Base-by-base conservation (phyloP, 2,329 filamentous ascomycete species). In the Zymoseptoria brevis region DNA sequence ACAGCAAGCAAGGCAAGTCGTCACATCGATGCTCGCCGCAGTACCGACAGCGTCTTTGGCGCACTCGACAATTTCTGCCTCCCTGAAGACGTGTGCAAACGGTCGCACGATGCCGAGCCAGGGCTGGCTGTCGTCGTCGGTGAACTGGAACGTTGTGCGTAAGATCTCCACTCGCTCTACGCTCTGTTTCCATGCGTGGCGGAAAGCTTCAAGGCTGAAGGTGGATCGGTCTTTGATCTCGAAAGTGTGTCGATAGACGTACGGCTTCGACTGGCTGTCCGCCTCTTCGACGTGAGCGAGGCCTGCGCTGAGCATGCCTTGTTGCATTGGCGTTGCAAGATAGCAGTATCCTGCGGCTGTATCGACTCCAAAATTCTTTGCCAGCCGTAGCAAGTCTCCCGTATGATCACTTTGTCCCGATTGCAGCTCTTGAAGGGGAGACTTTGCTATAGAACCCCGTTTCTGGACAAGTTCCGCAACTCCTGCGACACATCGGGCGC, bases 221-320 rank as follows among this genome's bases (percentile, higher is more conserved):
- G 19, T 48, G 8, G 30, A 19, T 6, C 54, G 35, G 30, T 56
- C 58, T 26, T 56, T 41, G 26, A 59, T 60, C 19, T 58, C 61
- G 41, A 60, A 59, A 19, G 60, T 58, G 26, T 62, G 61, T 54
- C 58, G 60, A 24, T 62, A 62, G 21, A 60, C 45, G 22, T 58
- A 58, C 9, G 58, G 58, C 9, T 60, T 57, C 4, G 61, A 57
- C 13, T n/a, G 35, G 7, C 7, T n/a, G 4, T 45, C 2, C 13
- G 5, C 13, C 13, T 45, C 13, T 1, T 5, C 35, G 11, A n/a
- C 16, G n/a, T 45, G 16, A 13, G 61, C 61, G 7, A 62, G 56
- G 55, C 61, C 61, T 26, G 57, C 54, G 9, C 54, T 54, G n/a
- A 63, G 57, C 59, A 63, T 61, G 11, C 61, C 61, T 45, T 57